Evolutionary conservation across 177 flowering plant genomes (phyloP).

Genomic region (Vitis hybrid): DNA sequence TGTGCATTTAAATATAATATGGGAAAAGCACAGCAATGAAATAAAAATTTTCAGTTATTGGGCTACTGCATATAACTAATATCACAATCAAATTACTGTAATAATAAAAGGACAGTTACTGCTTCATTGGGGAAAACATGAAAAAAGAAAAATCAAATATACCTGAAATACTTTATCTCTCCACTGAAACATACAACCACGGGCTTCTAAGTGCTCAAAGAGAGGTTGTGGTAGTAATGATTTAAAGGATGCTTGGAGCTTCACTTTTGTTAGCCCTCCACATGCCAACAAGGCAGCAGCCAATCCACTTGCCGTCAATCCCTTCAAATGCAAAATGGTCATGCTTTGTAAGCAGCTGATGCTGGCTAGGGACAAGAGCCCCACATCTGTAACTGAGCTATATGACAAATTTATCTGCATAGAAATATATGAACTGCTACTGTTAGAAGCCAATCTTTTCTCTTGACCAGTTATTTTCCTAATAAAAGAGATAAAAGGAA

Average conservation of each 20-base stretch:
- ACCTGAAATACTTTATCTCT: conserved; percentile 73
- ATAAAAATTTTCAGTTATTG: no score
- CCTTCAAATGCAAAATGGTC: conserved; percentile 67
- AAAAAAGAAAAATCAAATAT: not conserved
- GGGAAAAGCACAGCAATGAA: no score
- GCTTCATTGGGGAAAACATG: no score
- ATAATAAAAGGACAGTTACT: no score
- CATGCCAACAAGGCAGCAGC: conserved; percentile 73
- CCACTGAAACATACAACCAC: conserved; percentile 86
- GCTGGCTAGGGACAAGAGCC: conserved; percentile 76
- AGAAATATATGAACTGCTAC: not conserved
- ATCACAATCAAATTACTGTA: no score
- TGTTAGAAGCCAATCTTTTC: not conserved
- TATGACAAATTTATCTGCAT: conserved; percentile 80
- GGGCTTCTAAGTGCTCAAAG: conserved; percentile 68
- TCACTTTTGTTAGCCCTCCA: conserved; percentile 74
- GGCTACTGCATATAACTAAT: no score
- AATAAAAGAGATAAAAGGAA: not conserved
- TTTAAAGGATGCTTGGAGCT: conserved; percentile 65
- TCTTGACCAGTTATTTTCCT: not conserved
- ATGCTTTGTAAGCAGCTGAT: conserved; percentile 74
- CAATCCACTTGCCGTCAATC: conserved; percentile 65
- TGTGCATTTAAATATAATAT: no score
- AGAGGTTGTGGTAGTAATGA: conserved; percentile 48
- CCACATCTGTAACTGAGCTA: conserved; percentile 74